Evolutionary conservation across 2,329 filamentous ascomycete species (phyloP).

Genomic region (Neofusicoccum umdonicola): DNA sequence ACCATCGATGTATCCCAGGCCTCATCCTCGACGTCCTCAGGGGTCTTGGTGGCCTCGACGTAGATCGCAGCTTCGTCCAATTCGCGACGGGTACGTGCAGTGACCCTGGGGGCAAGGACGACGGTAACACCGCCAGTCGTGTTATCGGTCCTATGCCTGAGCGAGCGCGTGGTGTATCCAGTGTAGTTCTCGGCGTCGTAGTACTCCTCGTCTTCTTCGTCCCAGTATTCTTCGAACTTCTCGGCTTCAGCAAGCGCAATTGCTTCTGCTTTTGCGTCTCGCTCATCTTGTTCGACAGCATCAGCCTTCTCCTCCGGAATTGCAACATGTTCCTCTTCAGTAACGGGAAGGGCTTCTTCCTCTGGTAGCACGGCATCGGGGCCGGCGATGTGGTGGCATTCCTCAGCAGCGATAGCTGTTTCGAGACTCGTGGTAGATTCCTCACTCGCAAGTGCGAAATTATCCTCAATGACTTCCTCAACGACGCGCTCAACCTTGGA

Average conservation of each 20-base stretch:
- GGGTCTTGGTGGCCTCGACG: slow-evolving; percentile 64
- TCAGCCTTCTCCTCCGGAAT: slow-evolving; percentile 35
- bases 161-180: slow-evolving; percentile 69
- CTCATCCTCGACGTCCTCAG: slow-evolving; percentile 83
- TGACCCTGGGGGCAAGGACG: slow-evolving; percentile 71
- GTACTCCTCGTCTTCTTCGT: slow-evolving; percentile 72
- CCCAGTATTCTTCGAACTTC: slow-evolving; percentile 71
- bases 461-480: slow-evolving; percentile 6
- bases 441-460: not conserved
- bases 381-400: slow-evolving; percentile 8
- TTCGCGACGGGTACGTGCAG: slow-evolving; percentile 67
- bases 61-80: slow-evolving; percentile 65
- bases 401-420: slow-evolving; percentile 15
- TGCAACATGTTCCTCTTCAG: slow-evolving; percentile 22
- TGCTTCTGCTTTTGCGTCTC: slow-evolving; percentile 31
- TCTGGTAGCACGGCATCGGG: not conserved
- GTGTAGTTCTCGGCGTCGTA: slow-evolving; percentile 63
- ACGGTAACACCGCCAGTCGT: slow-evolving; percentile 64
- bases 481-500: not conserved
- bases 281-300: slow-evolving; percentile 35
- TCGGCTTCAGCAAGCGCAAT: slow-evolving; percentile 20
- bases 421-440: slow-evolving; percentile 15
- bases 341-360: slow-evolving; percentile 18
- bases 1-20: slow-evolving; percentile 96
- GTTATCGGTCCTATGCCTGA: slow-evolving; percentile 72